These are phyloP conservation scores for Plectosphaerella sp. DNA, from an alignment of 2,329 filamentous ascomycete species.

Conservation along the genomic window DNA sequence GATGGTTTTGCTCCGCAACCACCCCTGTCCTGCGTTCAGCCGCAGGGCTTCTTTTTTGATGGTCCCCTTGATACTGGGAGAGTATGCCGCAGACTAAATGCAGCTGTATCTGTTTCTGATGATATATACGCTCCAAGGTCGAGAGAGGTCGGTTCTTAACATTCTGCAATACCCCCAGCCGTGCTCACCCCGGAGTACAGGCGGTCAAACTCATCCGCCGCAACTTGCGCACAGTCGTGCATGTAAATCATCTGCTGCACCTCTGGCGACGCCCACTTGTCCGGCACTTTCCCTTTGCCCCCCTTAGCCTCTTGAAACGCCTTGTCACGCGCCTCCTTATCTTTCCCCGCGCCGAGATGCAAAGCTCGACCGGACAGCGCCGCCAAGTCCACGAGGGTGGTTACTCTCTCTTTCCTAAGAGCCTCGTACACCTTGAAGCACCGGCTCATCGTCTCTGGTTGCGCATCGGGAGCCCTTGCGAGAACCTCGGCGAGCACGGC, in stretches of 20 bases:
- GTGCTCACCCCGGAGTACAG: slow-evolving; percentile 23
- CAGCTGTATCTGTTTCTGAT: no score
- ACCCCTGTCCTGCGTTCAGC: no score
- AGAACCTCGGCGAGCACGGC: slow-evolving; percentile 54
- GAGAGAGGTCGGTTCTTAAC: no score
- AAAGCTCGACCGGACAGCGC: slow-evolving; percentile 46
- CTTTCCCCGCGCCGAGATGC: slow-evolving; percentile 54
- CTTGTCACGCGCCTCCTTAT: slow-evolving; percentile 53
- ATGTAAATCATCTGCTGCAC: slow-evolving; percentile 64
- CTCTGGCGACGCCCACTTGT: slow-evolving; percentile 68
- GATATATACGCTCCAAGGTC: no score
- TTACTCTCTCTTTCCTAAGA: slow-evolving; percentile 51
- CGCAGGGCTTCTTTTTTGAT: no score
- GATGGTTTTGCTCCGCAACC: no score
- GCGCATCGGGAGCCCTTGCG: slow-evolving; percentile 28
- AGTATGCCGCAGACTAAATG: no score
- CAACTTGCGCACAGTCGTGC: slow-evolving; percentile 55
- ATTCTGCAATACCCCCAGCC: no score
- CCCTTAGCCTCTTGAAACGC: slow-evolving; percentile 46
- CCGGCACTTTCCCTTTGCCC: slow-evolving; percentile 48
- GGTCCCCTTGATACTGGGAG: no score
- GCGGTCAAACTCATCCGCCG: slow-evolving; percentile 46
- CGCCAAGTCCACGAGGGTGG: slow-evolving; percentile 48
- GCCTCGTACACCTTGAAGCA: slow-evolving; percentile 51
- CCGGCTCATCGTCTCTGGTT: slow-evolving; percentile 36